Percentiles rank a stretch among this genome's conserved stretches.
These are phyloP conservation scores for Themeda triandra DNA, from an alignment of 176 grass and related monocot species.

Conservation along the genomic window DNA sequence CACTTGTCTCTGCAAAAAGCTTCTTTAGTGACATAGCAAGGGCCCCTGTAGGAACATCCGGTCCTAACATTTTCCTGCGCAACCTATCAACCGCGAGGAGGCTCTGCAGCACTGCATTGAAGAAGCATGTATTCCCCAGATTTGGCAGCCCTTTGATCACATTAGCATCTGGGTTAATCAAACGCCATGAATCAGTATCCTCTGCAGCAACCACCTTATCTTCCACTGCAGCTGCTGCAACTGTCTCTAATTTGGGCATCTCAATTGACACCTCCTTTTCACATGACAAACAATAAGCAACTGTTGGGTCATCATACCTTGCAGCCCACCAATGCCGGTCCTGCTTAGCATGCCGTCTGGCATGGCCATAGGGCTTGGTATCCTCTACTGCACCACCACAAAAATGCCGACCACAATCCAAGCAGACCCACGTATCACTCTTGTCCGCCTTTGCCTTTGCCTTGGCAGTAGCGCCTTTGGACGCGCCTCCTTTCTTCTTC, in stretches of 20 bases:
- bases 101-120: conserved; percentile 89
- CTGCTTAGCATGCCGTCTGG: conserved; percentile 87
- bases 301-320: conserved; percentile 39
- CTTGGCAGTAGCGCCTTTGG: conserved; percentile 19
- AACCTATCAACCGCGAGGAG: conserved; percentile 74
- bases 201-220: conserved; percentile 3
- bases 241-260: conserved; percentile 50
- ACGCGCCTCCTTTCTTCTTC: conserved; percentile 62
- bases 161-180: conserved; percentile 37
- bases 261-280: conserved; percentile 51
- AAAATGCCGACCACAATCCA: conserved; percentile 71
- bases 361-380: conserved; percentile 81
- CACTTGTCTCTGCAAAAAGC: conserved; percentile 70
- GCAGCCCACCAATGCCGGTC: conserved; percentile 75
- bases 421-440: conserved; percentile 68
- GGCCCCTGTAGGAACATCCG: conserved; percentile 47
- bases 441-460: conserved; percentile 39
- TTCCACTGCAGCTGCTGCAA: conserved; percentile 8
- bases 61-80: conserved; percentile 56
- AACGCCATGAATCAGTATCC: conserved; percentile 5
- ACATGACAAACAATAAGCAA: conserved; percentile 77
- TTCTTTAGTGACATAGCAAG: conserved; percentile 82
- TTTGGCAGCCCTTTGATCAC: conserved; percentile 77
- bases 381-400: conserved; percentile 66
- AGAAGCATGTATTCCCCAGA: conserved; percentile 93